A percentile compares a stretch with the other conserved stretches of the same genome.
Evolutionary conservation across 805 yeast genomes (phyloP).

Genomic region (Vanderwaltozyma yarrowii): DNA sequence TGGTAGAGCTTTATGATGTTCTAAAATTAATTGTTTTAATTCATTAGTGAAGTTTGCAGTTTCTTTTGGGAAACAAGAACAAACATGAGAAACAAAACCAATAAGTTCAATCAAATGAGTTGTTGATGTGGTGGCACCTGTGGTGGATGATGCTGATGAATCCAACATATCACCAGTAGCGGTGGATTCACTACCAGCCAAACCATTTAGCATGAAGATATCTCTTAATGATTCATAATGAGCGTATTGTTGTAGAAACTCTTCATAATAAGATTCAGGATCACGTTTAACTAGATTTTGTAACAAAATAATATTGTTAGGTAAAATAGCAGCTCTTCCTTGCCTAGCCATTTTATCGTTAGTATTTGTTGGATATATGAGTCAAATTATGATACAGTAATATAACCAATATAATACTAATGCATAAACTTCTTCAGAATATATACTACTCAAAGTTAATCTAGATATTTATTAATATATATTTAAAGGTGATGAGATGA

Average conservation of each 20-base stretch:
- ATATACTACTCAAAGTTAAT: too few species aligned
- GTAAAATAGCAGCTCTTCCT: constrained; percentile 87
- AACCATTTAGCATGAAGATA: constrained; percentile 57
- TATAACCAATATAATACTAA: too few species aligned
- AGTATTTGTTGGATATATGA: too few species aligned
- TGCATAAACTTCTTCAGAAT: too few species aligned
- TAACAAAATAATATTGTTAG: constrained; percentile 80
- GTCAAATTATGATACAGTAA: too few species aligned
- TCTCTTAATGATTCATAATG: constrained; percentile 90
- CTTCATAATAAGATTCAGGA: constrained; percentile 90
- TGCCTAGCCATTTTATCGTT: constrained; percentile 57
- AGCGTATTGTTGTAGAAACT: constrained; percentile 82
- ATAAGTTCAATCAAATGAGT: constrained; percentile 68
- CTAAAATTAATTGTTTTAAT: constrained; percentile 52
- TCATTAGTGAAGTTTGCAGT: constrained; percentile 80
- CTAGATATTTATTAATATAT: too few species aligned
- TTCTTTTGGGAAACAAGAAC: constrained; percentile 81
- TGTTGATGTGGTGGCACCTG: constrained; percentile 23
- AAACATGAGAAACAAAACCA: constrained; percentile 87
- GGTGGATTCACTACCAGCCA: constrained; percentile 9
- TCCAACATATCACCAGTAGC: constrained; percentile 31
- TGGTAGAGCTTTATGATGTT: constrained; percentile 70
- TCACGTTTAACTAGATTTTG: constrained; percentile 92
- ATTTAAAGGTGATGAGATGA: constrained; percentile 13
- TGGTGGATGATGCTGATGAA: constrained; percentile 6